Conservation (phyloP, 1,139 yeast genomes). For the Trichomonascaceae sp. region DNA sequence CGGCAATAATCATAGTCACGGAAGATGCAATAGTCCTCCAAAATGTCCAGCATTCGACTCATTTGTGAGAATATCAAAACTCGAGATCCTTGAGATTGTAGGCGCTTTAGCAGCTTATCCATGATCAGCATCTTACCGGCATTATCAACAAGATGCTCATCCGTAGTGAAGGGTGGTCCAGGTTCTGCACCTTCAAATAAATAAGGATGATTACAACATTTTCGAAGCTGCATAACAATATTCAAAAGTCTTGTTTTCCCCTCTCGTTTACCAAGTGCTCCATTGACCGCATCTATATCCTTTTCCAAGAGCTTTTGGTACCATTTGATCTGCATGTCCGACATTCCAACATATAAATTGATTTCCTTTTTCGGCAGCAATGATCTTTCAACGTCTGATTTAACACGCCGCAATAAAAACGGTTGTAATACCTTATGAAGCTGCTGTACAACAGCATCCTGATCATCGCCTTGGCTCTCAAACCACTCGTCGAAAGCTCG, state of each 20-base stretch:
- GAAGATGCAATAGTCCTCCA: conserved; percentile 88
- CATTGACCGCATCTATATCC: conserved; percentile 95
- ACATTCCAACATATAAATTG: conserved; percentile 89
- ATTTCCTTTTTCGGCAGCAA: conserved; percentile 84
- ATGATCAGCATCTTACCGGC: conserved; percentile 86
- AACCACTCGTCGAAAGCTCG: conserved; percentile 95
- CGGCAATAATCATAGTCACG: conserved; percentile 85
- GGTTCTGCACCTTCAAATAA: conserved; percentile 98
- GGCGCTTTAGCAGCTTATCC: conserved; percentile 72
- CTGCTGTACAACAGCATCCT: conserved; percentile 71
- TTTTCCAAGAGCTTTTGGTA: conserved; percentile 82
- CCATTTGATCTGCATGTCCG: conserved; percentile 92
- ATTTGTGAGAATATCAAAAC: conserved; percentile 92
- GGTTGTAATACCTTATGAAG: conserved; percentile 87
- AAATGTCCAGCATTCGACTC: conserved; percentile 84
- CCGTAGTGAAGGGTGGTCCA: conserved; percentile 96
- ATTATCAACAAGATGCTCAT: conserved; percentile 84
- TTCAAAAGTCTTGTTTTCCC: conserved; percentile 86
- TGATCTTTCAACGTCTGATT: conserved; percentile 88
- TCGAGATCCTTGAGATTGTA: conserved; percentile 75
- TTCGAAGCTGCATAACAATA: conserved; percentile 93
- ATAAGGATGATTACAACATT: conserved; percentile 96
- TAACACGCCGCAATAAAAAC: conserved; percentile 80
- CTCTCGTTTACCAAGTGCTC: conserved; percentile 83
- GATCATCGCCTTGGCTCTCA: conserved; percentile 47